Conservation (phyloP, 2,329 filamentous ascomycete genomes). For the Colletotrichum sp. region DNA sequence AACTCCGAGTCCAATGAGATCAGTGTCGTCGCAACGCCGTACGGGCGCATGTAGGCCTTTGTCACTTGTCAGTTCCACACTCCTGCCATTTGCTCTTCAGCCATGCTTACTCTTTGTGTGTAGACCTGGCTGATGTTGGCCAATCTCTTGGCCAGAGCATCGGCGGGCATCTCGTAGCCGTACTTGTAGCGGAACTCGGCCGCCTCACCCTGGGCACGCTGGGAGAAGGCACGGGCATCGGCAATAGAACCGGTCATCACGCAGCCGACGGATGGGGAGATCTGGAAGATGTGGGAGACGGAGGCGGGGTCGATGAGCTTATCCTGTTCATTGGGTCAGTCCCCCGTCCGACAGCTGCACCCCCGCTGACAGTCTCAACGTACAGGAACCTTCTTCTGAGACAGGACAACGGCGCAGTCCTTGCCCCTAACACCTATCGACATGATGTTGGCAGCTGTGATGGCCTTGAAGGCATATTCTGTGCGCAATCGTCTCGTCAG, state of each 20-base stretch:
- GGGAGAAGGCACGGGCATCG: constrained; percentile 91
- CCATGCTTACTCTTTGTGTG: constrained; percentile 79
- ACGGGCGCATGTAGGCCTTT: constrained; percentile 93
- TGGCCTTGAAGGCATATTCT: constrained; percentile 99
- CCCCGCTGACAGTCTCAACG: constrained; percentile 40
- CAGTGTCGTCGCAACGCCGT: constrained; percentile 93
- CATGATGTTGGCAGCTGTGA: constrained; percentile 99
- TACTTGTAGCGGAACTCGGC: constrained; percentile 99
- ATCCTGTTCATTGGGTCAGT: constrained; percentile 67
- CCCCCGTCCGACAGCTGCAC: constrained; percentile 23
- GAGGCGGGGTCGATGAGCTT: constrained; percentile 98
- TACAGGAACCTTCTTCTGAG: constrained; percentile 99
- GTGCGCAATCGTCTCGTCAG: constrained; percentile 31
- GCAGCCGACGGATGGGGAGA: constrained; percentile 95
- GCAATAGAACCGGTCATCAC: constrained; percentile 99
- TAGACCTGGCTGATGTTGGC: constrained; percentile 99
- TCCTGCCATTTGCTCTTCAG: background rate
- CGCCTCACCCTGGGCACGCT: constrained; percentile 92
- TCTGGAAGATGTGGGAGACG: constrained; percentile 95
- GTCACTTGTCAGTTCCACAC: constrained; percentile 24
- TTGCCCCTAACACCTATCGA: constrained; percentile 95
- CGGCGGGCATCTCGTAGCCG: constrained; percentile 99
- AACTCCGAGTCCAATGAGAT: constrained; percentile 92
- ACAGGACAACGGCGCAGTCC: constrained; percentile 94
- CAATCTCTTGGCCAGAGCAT: constrained; percentile 93